Base-by-base conservation (phyloP, 1,284 basidiomycete genomes). In the Prillingera fragicola region DNA sequence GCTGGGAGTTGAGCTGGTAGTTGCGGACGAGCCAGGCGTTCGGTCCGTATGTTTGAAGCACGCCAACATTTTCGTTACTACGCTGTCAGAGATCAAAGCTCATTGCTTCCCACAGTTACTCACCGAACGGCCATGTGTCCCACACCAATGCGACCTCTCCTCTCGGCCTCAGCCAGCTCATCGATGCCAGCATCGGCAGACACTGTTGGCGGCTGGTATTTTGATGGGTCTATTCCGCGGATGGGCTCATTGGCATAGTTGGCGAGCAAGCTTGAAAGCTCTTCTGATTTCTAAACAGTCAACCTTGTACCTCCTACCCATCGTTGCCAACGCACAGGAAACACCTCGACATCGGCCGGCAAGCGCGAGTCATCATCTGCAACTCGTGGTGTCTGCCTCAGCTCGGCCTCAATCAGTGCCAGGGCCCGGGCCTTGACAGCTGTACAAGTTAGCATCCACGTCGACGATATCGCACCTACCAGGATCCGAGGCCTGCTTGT, bases 11-110 rank as follows among this genome's bases (percentile, higher is more conserved):
- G 19, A 90, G 73, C 24, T 86, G 76, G 65, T 89, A 91, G 70
- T 95, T 94, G 65, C 87, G 82, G 67, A 94, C 82, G 53, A 84
- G 79, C 86, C 88, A 95, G 9, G 85, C 83, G 73, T 96, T 95
- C 10, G 84, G 74, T 2, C 89, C 95, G 65, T 94, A 92, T 33
- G 81, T 82, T 64, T 88, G 83, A 31, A 96, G 72, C 17, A 98
- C 74, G 8, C 83, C 80, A 31, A 92, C 73, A 73, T 97, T 97
- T 31, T 83, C 83, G 56, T 87, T 81, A 54, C 87, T 90, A 52
- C 22, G 28, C 19, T 8, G 45, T 51, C 31, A 50, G 37, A n/a
- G 10, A 4, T 5, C 7, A 15, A 22, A 19, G 13, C 14, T n/a
- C 19, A 13, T 5, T 8, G 8, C 8, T 7, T 18, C 21, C 22